Base-by-base conservation (phyloP, 2,329 filamentous ascomycete genomes). In the Aureobasidium zeae region DNA sequence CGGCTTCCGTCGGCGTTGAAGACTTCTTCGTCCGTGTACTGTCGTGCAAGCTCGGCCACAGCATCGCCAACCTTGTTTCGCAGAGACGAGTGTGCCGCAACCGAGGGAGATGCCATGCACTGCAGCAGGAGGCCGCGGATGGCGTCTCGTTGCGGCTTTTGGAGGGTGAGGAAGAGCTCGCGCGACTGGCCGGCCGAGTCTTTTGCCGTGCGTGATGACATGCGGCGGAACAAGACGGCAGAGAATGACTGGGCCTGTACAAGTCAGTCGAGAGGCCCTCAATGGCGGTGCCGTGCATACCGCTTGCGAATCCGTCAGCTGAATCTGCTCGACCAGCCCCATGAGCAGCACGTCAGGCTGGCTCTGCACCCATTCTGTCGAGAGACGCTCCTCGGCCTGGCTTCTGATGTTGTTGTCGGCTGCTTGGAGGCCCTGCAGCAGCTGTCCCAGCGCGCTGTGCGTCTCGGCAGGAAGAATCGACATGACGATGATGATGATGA, bases 61-160 rank as follows among this genome's bases (percentile, higher is more conserved):
- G 89, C 87, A 66, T 98, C 91, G 55, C 88, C 91, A 60, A 96
- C 84, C 66, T 98, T 98, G 69, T 94, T 91, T 56, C 91, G 76
- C 34, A 94, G 84, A 28, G 76, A 71, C 49, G 79, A 75, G 6
- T 43, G 38, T 10, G 30, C 25, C 15, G 33, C 38, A 49, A 83
- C 76, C 16, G 76, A 69, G 67, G 96, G 91, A 49, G 70, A 72
- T 46, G 77, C 77, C 42, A 95, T 71, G 41, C 78, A 79, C 57
- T 88, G 76, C 30, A 96, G 74, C 47, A 96, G 71, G 63, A 89
- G 94, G 57, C 83, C 75, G 53, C 87, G 79, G 56, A 96, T 94
- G 35, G 78, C 81, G 37, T 77, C 70, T 51, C 83, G 81, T 60
- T 91, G 81, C 25, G 85, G 79, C 47, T 74, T 70, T 51, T 75